phyloP scores from a whole-genome alignment of 331 rosid genomes.

The Rhamnella rubrinervis region DNA sequence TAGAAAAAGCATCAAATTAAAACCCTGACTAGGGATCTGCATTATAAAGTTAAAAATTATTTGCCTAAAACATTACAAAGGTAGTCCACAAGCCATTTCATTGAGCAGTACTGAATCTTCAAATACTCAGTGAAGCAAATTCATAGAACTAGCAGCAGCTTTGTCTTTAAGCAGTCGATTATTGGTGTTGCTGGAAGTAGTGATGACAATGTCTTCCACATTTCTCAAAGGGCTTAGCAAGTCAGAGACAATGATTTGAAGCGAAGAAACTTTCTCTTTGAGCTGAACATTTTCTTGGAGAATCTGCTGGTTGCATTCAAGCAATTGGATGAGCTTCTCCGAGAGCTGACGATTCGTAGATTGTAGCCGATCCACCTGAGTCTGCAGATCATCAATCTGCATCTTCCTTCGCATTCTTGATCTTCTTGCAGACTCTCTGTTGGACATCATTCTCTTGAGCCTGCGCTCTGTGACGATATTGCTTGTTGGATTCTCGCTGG shows the following conservation, averaged over 20 bases:
- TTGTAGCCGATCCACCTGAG: constrained; percentile 37
- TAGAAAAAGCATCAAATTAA: too few relatives aligned
- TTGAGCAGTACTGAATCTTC: too few relatives aligned
- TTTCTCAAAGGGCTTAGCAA: constrained; percentile 28
- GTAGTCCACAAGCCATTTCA: too few relatives aligned
- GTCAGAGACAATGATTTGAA: constrained; percentile 34
- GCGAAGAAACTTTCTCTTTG: constrained; percentile 46
- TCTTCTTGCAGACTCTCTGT: constrained; percentile 43
- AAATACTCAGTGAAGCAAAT: constrained; percentile 5
- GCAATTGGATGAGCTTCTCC: constrained; percentile 36
- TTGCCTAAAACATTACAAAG: too few relatives aligned
- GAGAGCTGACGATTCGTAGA: constrained; percentile 39
- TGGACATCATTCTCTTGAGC: constrained; percentile 45
- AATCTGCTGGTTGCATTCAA: constrained; percentile 45
- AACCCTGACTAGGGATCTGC: too few relatives aligned
- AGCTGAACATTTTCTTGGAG: constrained; percentile 50
- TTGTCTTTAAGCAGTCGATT: constrained; percentile 6
- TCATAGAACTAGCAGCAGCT: constrained; percentile 17
- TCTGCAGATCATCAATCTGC: constrained; percentile 41
- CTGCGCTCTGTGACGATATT: constrained; percentile 22
- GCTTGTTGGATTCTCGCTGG: neutral
- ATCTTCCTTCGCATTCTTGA: constrained; percentile 44
- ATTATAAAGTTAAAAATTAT: too few relatives aligned
- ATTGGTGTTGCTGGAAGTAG: constrained; percentile 11
- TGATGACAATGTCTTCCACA: constrained; percentile 18